phyloP scores from a whole-genome alignment of 345 rosid genomes.

The Citrus medica region DNA sequence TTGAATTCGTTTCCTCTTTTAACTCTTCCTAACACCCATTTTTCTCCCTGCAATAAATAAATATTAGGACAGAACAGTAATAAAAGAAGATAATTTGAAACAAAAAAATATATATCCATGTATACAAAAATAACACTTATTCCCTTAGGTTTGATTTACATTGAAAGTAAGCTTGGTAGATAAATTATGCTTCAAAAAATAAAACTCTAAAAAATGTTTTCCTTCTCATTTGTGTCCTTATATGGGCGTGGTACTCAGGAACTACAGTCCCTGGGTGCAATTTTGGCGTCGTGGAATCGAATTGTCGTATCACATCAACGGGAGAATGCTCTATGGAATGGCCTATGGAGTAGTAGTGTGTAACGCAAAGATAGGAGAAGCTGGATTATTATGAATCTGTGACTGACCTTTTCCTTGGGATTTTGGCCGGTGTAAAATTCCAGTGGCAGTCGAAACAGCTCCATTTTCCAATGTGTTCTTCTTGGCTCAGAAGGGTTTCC shows the following conservation, averaged over 20 bases:
- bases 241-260: no score
- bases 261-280: no score
- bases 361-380: neutral
- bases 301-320: no score
- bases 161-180: neutral
- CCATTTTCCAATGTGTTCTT: slow-evolving; percentile 34
- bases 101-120: neutral
- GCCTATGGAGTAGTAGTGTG: neutral
- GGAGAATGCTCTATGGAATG: no score
- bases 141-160: neutral
- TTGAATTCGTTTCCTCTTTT: neutral
- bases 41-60: slow-evolving; percentile 6
- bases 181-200: neutral
- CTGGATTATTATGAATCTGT: no score
- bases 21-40: slow-evolving; percentile 18
- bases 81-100: no score
- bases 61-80: no score
- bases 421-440: neutral
- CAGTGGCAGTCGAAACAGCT: slow-evolving; percentile 10
- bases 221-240: no score
- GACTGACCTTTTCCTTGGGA: neutral
- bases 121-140: neutral
- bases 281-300: no score
- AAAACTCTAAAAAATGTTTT: neutral
- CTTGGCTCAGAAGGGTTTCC: slow-evolving; percentile 6